A percentile compares a stretch with the other conserved stretches of the same genome.
phyloP scores from a whole-genome alignment of 495 filamentous ascomycete genomes.

The Penicillium antarcticum region DNA sequence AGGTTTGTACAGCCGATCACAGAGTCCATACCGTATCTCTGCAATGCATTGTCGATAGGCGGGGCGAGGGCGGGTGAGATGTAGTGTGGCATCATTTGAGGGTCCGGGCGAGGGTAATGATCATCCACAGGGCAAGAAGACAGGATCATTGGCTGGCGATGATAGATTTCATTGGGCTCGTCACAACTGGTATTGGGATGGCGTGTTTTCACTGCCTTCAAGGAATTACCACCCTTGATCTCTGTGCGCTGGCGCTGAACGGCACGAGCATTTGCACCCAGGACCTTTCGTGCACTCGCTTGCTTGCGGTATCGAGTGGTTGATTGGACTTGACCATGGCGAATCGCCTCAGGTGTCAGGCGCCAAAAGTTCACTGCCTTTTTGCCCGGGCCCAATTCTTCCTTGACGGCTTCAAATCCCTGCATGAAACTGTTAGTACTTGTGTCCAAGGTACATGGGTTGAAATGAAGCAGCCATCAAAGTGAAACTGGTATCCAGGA shows the following conservation, averaged over 20 bases:
- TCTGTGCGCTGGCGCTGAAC: slow-evolving; percentile 53
- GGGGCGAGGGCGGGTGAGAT: neutral
- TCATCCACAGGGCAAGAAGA: no score
- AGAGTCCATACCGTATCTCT: slow-evolving; percentile 19
- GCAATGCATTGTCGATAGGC: slow-evolving; percentile 8
- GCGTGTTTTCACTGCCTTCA: slow-evolving; percentile 17
- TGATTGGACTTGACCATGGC: slow-evolving; percentile 62
- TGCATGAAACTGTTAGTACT: slow-evolving; percentile 24
- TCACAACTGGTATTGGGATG: slow-evolving; percentile 1
- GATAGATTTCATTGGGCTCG: slow-evolving; percentile 13
- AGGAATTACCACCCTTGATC: slow-evolving; percentile 53
- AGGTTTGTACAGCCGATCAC: slow-evolving; percentile 28
- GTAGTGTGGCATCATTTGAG: neutral
- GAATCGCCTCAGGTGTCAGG: slow-evolving; percentile 58
- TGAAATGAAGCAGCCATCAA: neutral
- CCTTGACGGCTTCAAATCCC: slow-evolving; percentile 63
- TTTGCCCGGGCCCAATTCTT: slow-evolving; percentile 48
- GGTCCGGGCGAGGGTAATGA: no score
- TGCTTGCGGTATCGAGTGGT: slow-evolving; percentile 70
- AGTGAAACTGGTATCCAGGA: neutral
- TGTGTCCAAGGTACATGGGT: slow-evolving; percentile 5
- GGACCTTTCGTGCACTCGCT: slow-evolving; percentile 42
- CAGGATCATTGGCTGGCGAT: neutral
- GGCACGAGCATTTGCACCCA: slow-evolving; percentile 34
- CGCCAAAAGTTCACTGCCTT: slow-evolving; percentile 63